Base-by-base conservation (phyloP, 2,329 filamentous ascomycete genomes). In the Macroventuria anomochaeta region DNA sequence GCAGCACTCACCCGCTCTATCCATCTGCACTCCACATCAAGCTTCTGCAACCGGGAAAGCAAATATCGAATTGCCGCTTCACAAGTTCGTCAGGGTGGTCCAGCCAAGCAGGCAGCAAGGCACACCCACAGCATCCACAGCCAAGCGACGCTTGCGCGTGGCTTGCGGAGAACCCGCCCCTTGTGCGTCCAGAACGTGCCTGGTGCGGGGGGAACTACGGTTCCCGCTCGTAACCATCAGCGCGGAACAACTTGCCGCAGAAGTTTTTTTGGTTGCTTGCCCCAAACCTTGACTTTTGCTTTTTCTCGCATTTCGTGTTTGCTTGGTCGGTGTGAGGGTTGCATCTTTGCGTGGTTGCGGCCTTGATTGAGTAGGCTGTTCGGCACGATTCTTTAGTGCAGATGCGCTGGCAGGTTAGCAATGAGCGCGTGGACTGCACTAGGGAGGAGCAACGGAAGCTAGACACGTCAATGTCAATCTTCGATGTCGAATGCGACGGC, bases 401-500 rank as follows among this genome's bases (percentile, higher is more conserved):
- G 34, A 44, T 46, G 44, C 18, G 51, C 37, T 46, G 43, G 36
- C 42, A 26, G 7, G 15, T 23, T 33, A 10, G 29, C 32, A 21
- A 21, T 21, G 21, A 38, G 28, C 40, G 26, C 13, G 15, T 36
- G 20, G 42, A 46, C 25, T 26, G 23, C 10, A 29, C 52, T 50
- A 55, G 23, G 29, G 42, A 43, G 44, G 32, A 46, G 29, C 43
- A 41, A 44, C 46, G 48, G 57, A 44, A 54, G 53, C 58, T 61
- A 61, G 60, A 59, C 60, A 63, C 58, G 60, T 63, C 60, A 61
- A 56, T 48, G 41, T 47, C 21, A 42, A 42, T 47, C 32, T 38
- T 37, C 33, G 21, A 36, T 33, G 36, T 17, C 25, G 15, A 38
- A 38, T 46, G 46, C 38, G 29, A 55, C 46, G 51, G 55, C 43